phyloP scores from a whole-genome alignment of 768 basidiomycete species.

The Trametes elegans region DNA sequence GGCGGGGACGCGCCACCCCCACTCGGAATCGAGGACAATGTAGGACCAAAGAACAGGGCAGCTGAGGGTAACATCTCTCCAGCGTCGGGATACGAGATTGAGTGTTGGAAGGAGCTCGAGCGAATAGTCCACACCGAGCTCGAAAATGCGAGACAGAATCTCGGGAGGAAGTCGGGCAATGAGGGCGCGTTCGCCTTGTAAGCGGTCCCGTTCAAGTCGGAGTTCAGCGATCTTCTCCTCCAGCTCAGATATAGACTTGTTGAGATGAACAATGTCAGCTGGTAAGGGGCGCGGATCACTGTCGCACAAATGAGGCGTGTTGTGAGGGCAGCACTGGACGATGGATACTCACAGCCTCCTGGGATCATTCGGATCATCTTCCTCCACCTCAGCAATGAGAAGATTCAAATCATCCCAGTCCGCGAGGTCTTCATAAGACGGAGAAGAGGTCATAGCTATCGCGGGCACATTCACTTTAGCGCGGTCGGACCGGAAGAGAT shows the following conservation, averaged over 20 bases:
- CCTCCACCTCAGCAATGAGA: not conserved
- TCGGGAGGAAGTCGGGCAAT: conserved; percentile 29
- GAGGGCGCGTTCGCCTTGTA: conserved; percentile 28
- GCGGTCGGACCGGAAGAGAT: not conserved
- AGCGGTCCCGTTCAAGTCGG: conserved; percentile 19
- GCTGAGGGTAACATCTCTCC: conserved; percentile 27
- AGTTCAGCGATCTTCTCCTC: conserved; percentile 26
- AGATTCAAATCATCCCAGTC: conserved; percentile 14
- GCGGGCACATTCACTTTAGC: too few relatives aligned
- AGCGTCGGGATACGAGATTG: conserved; percentile 29
- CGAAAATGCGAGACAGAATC: conserved; percentile 31
- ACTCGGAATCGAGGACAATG: conserved; percentile 28
- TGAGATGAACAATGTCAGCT: conserved; percentile 25
- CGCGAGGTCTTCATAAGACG: conserved; percentile 23
- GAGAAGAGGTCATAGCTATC: conserved; percentile 13
- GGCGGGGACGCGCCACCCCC: conserved; percentile 25
- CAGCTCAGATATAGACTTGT: conserved; percentile 26
- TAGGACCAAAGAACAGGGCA: conserved; percentile 31
- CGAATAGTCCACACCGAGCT: conserved; percentile 29
- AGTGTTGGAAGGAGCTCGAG: conserved; percentile 22
- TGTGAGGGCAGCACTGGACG: not conserved
- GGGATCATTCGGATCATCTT: conserved; percentile 6
- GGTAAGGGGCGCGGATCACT: conserved; percentile 28
- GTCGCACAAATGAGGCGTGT: not conserved
- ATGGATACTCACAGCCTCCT: conserved; percentile 1